Conservation (phyloP, 2,329 filamentous ascomycete genomes). For the Biscogniauxia mediterranea region DNA sequence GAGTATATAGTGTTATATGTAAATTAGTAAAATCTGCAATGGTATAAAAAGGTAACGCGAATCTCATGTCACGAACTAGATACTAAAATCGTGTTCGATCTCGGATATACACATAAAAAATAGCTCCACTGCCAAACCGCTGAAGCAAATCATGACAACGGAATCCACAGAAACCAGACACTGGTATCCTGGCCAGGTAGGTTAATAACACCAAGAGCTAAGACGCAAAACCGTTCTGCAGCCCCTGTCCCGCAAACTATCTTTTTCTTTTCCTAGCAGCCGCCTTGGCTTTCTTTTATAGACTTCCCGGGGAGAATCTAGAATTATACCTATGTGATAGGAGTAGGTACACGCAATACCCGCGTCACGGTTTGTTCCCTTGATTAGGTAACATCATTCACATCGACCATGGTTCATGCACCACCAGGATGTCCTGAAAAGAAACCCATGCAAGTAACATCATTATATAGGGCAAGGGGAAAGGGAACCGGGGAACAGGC, state of each 20-base stretch:
- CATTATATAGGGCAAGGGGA: not conserved
- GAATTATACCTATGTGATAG: not conserved
- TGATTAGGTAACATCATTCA: not conserved
- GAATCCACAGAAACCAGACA: no score
- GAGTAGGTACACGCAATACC: not conserved
- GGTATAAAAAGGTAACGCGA: no score
- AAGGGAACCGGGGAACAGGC: not conserved
- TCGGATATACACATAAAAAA: no score
- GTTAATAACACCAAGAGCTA: not conserved
- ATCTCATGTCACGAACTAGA: no score
- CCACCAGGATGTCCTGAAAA: not conserved
- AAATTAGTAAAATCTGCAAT: no score
- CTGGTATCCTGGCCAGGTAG: not conserved
- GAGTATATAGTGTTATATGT: no score
- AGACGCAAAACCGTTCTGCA: not conserved
- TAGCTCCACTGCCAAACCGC: no score
- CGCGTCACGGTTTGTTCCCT: not conserved
- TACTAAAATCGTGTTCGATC: no score
- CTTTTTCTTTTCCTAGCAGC: not conserved
- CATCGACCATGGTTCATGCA: not conserved
- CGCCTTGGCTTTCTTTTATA: not conserved
- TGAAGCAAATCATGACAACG: not conserved
- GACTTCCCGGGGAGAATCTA: not conserved
- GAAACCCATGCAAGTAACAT: not conserved
- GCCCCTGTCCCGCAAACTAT: not conserved